phyloP scores from a whole-genome alignment of 805 yeast genomes.

The Maudiozyma saulgeensis region DNA sequence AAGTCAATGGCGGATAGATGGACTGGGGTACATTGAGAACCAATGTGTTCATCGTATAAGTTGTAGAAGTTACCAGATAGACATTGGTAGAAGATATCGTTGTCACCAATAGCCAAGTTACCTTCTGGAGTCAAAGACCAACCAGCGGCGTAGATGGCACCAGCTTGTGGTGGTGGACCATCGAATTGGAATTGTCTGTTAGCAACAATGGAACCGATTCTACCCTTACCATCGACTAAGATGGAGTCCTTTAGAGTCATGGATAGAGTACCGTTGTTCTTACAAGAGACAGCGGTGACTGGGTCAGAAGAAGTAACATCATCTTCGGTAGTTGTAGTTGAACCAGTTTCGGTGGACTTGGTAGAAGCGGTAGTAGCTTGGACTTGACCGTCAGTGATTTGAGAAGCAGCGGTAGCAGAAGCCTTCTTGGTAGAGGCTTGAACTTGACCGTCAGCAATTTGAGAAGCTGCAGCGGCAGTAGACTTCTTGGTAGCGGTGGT shows the following conservation, averaged over 20 bases:
- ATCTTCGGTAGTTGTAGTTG: neutral
- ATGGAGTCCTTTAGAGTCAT: slow-evolving; percentile 42
- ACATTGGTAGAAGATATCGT: slow-evolving; percentile 54
- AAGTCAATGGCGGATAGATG: slow-evolving; percentile 50
- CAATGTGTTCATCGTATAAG: slow-evolving; percentile 48
- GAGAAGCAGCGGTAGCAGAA: slow-evolving; percentile 30
- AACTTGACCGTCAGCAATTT: slow-evolving; percentile 24
- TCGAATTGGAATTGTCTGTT: slow-evolving; percentile 69
- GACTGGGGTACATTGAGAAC: slow-evolving; percentile 54
- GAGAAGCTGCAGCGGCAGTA: slow-evolving; percentile 29
- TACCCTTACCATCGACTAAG: slow-evolving; percentile 44
- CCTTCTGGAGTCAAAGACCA: slow-evolving; percentile 45
- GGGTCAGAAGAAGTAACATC: slow-evolving; percentile 14
- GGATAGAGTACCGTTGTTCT: slow-evolving; percentile 36
- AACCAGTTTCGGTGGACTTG: neutral
- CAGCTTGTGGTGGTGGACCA: slow-evolving; percentile 68
- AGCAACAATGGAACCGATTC: slow-evolving; percentile 61
- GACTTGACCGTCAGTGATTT: slow-evolving; percentile 37
- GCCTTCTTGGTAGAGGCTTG: slow-evolving; percentile 25
- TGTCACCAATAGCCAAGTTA: slow-evolving; percentile 48
- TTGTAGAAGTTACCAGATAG: slow-evolving; percentile 59
- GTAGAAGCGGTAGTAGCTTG: slow-evolving; percentile 19
- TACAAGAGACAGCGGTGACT: slow-evolving; percentile 30
- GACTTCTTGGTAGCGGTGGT: slow-evolving; percentile 17
- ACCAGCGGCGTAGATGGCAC: slow-evolving; percentile 50